These are phyloP conservation scores for Cornus kousa DNA, from an alignment of 148 eudicot genomes.

Conservation along the genomic window DNA sequence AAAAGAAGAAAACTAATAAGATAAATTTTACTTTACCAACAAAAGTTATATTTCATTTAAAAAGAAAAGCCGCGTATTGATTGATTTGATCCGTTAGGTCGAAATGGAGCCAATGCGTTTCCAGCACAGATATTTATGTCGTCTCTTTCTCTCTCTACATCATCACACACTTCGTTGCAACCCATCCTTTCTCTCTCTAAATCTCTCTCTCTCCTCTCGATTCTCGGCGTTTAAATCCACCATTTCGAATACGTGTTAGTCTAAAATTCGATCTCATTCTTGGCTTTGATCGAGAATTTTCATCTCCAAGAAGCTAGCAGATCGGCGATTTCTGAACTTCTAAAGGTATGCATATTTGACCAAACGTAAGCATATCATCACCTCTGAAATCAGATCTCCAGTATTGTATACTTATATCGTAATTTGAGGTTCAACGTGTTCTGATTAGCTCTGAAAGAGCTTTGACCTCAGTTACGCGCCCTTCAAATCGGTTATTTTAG, in stretches of 20 bases:
- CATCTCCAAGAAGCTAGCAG: neutral
- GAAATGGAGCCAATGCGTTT: conserved; percentile 18
- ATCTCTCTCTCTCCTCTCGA: neutral
- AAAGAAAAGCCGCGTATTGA: neutral
- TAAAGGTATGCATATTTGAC: conserved; percentile 7
- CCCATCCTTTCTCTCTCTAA: neutral
- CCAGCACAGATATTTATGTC: conserved; percentile 28
- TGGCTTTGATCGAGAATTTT: conserved; percentile 5
- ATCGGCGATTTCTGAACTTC: neutral
- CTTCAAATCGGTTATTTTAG: neutral
- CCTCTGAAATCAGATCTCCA: conserved; percentile 2
- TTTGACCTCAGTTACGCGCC: neutral
- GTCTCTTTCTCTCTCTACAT: conserved; percentile 14
- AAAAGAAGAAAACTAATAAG: no score
- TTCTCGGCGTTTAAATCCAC: neutral
- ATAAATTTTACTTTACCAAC: no score
- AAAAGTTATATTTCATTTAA: no score
- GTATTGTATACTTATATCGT: neutral
- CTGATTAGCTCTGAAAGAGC: neutral
- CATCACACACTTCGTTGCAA: conserved; percentile 15
- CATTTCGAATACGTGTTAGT: neutral
- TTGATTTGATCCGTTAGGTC: neutral
- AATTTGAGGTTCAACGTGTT: neutral
- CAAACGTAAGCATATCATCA: neutral
- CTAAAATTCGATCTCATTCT: neutral